Evolutionary conservation across 2,329 filamentous ascomycete genomes (phyloP), one percentile per base, ranked within the genome.

Genomic region (Talaromyces islandicus): DNA sequence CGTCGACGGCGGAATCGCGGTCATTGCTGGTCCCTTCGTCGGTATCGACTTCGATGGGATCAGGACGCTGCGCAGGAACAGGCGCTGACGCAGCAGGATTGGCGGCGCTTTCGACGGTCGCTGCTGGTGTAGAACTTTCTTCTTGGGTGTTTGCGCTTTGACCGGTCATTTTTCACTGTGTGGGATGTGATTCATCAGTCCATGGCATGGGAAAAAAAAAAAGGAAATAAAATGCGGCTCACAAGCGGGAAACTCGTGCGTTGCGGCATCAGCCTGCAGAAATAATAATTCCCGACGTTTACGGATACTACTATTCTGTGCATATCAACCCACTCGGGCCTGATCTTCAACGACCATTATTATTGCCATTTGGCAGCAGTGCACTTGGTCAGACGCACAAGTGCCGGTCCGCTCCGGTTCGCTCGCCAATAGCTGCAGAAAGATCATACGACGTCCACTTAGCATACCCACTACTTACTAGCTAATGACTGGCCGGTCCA

Each of bases 1-100:
- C 32, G 7, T 54, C 52, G 32, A 59, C 10, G 7, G 52, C 43
- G 35, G 57, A 59, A 43, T 55, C 57, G 25, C 38, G 38, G 6
- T 55, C 51, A 32, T 58, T 43, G 35, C 57, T 59, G 24, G 19
- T 32, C 11, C 17, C 29, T 12, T 38, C 54, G 52, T 32, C 35
- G 7, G 41, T 50, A n/a, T 59, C 57, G 21, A 59, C n/a, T 51
- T 59, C 57, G 12, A 59, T 59, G 14, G 30, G 38, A 12, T 19
- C 32, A 3, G n/a, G 7, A 29, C 7, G 14, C 17, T 56, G 57
- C 32, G 52, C 7, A 24, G 17, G 38, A 55, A 27, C 51, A 5
- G 52, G 38, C 32, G 17, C 9, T 3, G 43, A n/a, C 19, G 9
- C 43, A 6, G 43, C 43, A 46, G 19, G 21, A 46, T 46, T 21